Conservation (phyloP, 2,329 filamentous ascomycete species). For the Cadophora sp. region DNA sequence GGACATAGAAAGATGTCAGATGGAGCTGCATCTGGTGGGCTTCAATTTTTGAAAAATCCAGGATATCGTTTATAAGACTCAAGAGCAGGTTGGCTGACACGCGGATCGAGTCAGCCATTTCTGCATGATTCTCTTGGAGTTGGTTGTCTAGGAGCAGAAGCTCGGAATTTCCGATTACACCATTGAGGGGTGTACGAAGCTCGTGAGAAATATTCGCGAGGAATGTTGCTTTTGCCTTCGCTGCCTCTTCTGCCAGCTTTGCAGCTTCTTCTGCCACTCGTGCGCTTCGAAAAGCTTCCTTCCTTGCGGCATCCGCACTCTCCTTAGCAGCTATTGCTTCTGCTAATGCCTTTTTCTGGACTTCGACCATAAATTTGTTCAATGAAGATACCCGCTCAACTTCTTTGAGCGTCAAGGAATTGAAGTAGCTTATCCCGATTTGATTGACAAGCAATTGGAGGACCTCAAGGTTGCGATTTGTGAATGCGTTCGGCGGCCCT, state of each 20-base stretch:
- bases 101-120: constrained; percentile 87
- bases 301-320: constrained; percentile 78
- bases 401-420: constrained; percentile 70
- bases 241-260: constrained; percentile 52
- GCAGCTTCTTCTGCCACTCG: constrained; percentile 74
- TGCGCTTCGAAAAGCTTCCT: constrained; percentile 78
- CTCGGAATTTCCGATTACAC: constrained; percentile 88
- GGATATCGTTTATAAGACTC: constrained; percentile 94
- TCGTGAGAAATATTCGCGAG: constrained; percentile 83
- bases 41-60: constrained; percentile 95
- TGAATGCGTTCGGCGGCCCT: constrained; percentile 76
- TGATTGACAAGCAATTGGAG: constrained; percentile 78
- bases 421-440: constrained; percentile 76
- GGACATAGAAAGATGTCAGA: constrained; percentile 70
- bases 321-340: constrained; percentile 76
- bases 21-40: constrained; percentile 86
- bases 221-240: constrained; percentile 84
- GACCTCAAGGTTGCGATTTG: constrained; percentile 72
- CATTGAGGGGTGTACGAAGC: constrained; percentile 81
- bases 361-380: constrained; percentile 77
- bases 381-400: constrained; percentile 80
- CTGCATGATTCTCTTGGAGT: constrained; percentile 76
- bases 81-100: constrained; percentile 85
- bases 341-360: constrained; percentile 75
- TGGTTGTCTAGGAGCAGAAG: constrained; percentile 74